A percentile compares a stretch with the other conserved stretches of the same genome.
phyloP scores from a whole-genome alignment of 148 eudicot species.

The Nepenthes mirabilis region DNA sequence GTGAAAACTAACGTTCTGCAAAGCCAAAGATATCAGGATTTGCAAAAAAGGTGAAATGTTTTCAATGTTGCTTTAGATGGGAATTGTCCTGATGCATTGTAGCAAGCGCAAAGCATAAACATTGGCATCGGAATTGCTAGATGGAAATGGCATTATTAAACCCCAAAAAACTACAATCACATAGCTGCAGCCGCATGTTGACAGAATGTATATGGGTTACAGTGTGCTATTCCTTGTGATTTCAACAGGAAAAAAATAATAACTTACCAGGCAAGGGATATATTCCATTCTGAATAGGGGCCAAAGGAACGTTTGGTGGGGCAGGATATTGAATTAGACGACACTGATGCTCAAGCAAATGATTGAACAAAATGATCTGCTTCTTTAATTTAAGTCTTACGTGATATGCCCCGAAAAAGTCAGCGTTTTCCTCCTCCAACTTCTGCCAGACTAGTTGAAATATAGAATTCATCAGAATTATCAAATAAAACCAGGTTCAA shows the following conservation, averaged over 20 bases:
- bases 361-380: constrained; percentile 87
- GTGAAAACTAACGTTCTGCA: too few species aligned
- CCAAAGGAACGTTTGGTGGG: constrained; percentile 82
- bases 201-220: not conserved
- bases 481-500: not conserved
- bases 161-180: too few species aligned
- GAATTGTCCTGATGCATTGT: too few species aligned
- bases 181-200: too few species aligned
- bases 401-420: constrained; percentile 91
- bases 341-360: constrained; percentile 88
- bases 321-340: constrained; percentile 68
- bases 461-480: constrained; percentile 8
- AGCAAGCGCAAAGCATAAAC: too few species aligned
- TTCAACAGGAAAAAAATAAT: not conserved
- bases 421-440: constrained; percentile 98
- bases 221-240: not conserved
- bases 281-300: constrained; percentile 87
- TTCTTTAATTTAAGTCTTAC: constrained; percentile 93
- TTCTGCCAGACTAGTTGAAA: constrained; percentile 84
- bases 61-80: too few species aligned
- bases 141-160: too few species aligned
- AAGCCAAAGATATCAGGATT: too few species aligned
- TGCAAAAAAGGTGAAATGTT: too few species aligned
- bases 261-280: constrained; percentile 84
- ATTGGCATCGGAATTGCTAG: too few species aligned